Evolutionary conservation across 768 basidiomycete genomes (phyloP), one percentile per base, ranked within the genome.

Genomic region (Dictyophora rubrovolvata): DNA sequence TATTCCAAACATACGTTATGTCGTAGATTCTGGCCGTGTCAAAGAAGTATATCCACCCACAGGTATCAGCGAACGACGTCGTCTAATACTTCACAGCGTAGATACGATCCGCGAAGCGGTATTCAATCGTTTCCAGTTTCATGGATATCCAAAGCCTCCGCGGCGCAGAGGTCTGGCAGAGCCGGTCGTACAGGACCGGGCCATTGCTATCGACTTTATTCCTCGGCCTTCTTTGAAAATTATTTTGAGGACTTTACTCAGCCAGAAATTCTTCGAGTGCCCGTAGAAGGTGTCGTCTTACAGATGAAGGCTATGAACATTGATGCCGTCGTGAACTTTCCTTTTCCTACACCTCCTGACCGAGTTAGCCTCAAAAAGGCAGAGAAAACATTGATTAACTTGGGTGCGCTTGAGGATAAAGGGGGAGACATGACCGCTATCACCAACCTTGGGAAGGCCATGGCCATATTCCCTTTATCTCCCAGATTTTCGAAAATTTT

Each of bases 241-340:
- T 83, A 95, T 70, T 95, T 98, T 67, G 86, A 89, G 34, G 73
- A 83, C 59, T 95, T 95, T 70, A 79, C 90, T 0, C 75, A 82
- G 60, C 96, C 96, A 1, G 96, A 99, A 70, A 94, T 98, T 58
- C 78, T 93, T 48, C 87, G 94, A 21, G 93, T 90, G 75, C 94
- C 96, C 0, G 95, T 98, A 64, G 96, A 98, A 65, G 94, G 93
- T 1, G 86, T 98, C 21, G 89, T 98, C 9, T 76, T 98, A 34
- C 94, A 97, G 70, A 97, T 99, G 95, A 99, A 99, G 76, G 86
- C 84, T 70, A 97, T 99, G 93, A 91, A 95, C 67, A 95, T 99
- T 60, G 93, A 98, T 66, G 79, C 91, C 1, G 92, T 98, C 42
- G 78, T 91, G 65, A 98, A 98, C 73, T 99, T 99, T 71, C 96